These are phyloP conservation scores for Rhizopogon roseolus DNA, from an alignment of 768 basidiomycete species.

Conservation along the genomic window DNA sequence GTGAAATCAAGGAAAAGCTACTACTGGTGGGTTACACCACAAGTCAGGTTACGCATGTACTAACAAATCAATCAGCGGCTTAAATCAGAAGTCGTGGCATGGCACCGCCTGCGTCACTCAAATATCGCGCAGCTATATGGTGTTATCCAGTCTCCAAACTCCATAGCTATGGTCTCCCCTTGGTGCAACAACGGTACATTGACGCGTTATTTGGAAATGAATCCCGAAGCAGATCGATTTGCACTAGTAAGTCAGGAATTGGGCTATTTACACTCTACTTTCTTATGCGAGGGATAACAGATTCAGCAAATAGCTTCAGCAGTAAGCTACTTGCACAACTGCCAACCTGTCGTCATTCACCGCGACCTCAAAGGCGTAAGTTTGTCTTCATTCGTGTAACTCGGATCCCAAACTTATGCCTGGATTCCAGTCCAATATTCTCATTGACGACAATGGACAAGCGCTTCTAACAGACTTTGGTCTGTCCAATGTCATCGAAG, in stretches of 20 bases:
- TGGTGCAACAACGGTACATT: slow-evolving; percentile 62
- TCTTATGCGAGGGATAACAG: slow-evolving; percentile 22
- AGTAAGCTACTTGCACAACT: slow-evolving; percentile 52
- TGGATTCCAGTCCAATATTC: slow-evolving; percentile 46
- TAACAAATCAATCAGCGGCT: slow-evolving; percentile 37
- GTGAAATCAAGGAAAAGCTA: slow-evolving; percentile 47
- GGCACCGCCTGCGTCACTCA: slow-evolving; percentile 52
- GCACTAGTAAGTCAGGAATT: slow-evolving; percentile 35
- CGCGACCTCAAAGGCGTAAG: slow-evolving; percentile 60
- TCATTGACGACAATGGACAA: slow-evolving; percentile 45
- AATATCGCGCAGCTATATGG: slow-evolving; percentile 55
- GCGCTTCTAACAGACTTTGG: slow-evolving; percentile 63
- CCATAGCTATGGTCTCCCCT: slow-evolving; percentile 60
- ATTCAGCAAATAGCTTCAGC: slow-evolving; percentile 53
- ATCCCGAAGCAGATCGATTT: slow-evolving; percentile 38
- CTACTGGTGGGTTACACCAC: slow-evolving; percentile 33
- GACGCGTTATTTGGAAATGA: slow-evolving; percentile 39
- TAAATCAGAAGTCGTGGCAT: slow-evolving; percentile 51
- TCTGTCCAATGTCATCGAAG: slow-evolving; percentile 52
- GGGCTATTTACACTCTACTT: background rate
- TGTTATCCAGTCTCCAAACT: slow-evolving; percentile 43
- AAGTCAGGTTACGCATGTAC: background rate
- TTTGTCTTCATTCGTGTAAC: slow-evolving; percentile 1
- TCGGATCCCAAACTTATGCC: background rate
- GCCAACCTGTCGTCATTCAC: slow-evolving; percentile 50